Percentiles rank a stretch among this genome's conserved stretches.
Evolutionary conservation across 106 monocot species (phyloP).

Genomic region (Acorus calamus): DNA sequence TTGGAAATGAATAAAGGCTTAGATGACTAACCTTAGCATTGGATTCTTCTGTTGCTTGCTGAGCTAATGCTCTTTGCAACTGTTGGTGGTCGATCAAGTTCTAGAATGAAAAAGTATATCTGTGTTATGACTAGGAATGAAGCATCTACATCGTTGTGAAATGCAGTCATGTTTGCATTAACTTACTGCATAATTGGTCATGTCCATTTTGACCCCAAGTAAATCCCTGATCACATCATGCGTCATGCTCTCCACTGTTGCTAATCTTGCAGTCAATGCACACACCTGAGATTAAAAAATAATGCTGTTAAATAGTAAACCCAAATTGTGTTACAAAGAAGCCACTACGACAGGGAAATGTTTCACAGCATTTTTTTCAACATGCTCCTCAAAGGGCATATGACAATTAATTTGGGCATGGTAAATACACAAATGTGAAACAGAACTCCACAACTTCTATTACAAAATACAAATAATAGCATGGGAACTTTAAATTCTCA

Average conservation of each 20-base stretch:
- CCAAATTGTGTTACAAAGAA: no score
- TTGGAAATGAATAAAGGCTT: background rate
- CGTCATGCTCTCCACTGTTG: constrained; percentile 67
- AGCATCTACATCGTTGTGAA: no score
- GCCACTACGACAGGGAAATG: no score
- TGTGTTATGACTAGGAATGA: background rate
- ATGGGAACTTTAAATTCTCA: no score
- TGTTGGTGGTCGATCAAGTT: constrained; percentile 25
- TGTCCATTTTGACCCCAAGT: constrained; percentile 68
- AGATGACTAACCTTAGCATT: constrained; percentile 26
- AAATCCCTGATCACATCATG: constrained; percentile 79
- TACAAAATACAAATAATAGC: no score
- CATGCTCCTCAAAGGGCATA: no score
- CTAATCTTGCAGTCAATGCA: constrained; percentile 51
- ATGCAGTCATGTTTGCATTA: background rate
- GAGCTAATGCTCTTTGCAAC: constrained; percentile 36
- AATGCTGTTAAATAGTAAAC: no score
- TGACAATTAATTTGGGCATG: no score
- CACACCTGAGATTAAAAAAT: constrained; percentile 29
- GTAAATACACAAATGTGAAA: no score
- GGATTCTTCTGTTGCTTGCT: constrained; percentile 25
- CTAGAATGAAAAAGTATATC: background rate
- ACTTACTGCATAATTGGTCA: constrained; percentile 73
- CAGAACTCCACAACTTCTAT: no score
- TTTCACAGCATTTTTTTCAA: no score